Percentiles rank a stretch among this genome's conserved stretches.
Conservation (phyloP, 495 filamentous ascomycete species). For the Immersiella caudata region DNA sequence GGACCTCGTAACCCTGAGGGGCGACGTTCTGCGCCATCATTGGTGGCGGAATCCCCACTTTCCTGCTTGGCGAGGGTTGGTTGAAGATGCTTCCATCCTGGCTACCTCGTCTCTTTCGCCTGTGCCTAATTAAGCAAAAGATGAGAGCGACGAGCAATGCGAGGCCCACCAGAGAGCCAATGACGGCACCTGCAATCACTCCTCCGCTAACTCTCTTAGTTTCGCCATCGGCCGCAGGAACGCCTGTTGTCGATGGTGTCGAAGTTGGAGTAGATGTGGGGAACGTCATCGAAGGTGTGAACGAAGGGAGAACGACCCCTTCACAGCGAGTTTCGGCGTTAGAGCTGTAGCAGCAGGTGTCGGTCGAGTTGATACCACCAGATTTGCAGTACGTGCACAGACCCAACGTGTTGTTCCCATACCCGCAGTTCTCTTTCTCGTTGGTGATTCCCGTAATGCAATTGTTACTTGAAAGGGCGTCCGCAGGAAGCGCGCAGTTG, state of each 20-base stretch:
- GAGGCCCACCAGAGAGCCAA: conserved; percentile 75
- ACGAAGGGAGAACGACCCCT: conserved; percentile 72
- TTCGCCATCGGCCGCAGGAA: conserved; percentile 43
- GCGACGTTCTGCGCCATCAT: conserved; percentile 40
- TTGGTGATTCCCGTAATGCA: conserved; percentile 80
- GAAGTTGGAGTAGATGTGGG: conserved; percentile 54
- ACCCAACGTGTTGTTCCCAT: conserved; percentile 74
- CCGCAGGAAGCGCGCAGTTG: conserved; percentile 78
- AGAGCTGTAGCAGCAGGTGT: conserved; percentile 92
- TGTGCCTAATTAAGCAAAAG: conserved; percentile 61
- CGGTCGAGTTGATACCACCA: conserved; percentile 85
- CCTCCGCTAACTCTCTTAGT: conserved; percentile 71
- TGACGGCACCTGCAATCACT: conserved; percentile 84
- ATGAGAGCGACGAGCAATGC: conserved; percentile 67
- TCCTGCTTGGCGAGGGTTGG: conserved; percentile 79
- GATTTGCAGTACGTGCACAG: conserved; percentile 84
- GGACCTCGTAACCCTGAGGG: conserved; percentile 67
- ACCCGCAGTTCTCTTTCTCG: conserved; percentile 89
- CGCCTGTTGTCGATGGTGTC: conserved; percentile 46
- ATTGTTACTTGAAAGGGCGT: conserved; percentile 67
- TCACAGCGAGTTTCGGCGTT: conserved; percentile 69
- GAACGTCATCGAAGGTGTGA: conserved; percentile 71
- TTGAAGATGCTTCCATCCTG: conserved; percentile 73
- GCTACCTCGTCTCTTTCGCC: conserved; percentile 61
- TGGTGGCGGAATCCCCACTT: conserved; percentile 44